A percentile compares a stretch with the other conserved stretches of the same genome.
phyloP scores from a whole-genome alignment of 192 early-diverging fungal species.

The Entrophospora sp. region DNA sequence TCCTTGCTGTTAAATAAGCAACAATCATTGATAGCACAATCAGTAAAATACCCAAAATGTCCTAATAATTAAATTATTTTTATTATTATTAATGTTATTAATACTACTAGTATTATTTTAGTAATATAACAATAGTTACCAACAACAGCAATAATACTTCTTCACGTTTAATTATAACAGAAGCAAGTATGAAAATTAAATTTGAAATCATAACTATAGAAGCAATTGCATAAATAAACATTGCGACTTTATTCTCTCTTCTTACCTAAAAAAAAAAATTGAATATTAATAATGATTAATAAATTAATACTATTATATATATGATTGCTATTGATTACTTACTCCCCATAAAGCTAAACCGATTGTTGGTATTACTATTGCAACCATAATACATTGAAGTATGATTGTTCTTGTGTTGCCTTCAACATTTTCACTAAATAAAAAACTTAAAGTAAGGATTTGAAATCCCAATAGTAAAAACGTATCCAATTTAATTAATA shows the following conservation, averaged over 20 bases:
- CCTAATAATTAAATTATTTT: not conserved
- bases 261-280: not conserved
- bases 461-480: constrained; percentile 8
- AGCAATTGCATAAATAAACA: not conserved
- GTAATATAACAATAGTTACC: not conserved
- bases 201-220: not conserved
- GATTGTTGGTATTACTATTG: not conserved
- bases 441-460: constrained; percentile 16
- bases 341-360: constrained; percentile 12
- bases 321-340: not conserved
- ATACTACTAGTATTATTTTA: not conserved
- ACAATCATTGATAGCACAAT: not conserved
- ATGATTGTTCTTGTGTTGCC: not conserved
- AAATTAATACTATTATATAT: not conserved
- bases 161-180: constrained; percentile 2
- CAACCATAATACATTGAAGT: constrained; percentile 4
- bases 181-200: constrained; percentile 5
- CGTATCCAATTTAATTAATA: not conserved
- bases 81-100: not conserved
- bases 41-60: constrained; percentile 6
- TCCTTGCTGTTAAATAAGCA: not conserved
- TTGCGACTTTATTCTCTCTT: constrained; percentile 4
- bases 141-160: not conserved
- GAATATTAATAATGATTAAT: not conserved
- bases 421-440: not conserved